These are phyloP conservation scores for Bolboschoenoplectus hybrid DNA, from an alignment of 202 grass and related monocot species.

Conservation along the genomic window DNA sequence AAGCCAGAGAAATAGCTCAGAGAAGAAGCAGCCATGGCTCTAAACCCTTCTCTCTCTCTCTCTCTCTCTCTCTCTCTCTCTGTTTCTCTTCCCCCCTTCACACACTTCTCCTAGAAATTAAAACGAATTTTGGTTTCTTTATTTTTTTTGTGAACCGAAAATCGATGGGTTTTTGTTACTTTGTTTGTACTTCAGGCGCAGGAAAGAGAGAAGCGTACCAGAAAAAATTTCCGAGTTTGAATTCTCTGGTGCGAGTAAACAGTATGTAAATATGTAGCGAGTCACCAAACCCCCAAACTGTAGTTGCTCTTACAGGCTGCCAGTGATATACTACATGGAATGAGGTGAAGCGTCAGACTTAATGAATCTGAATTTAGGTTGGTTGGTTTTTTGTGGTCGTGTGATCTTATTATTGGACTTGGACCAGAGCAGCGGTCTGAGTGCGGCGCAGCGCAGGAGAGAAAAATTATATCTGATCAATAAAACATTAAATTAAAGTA, in stretches of 20 bases:
- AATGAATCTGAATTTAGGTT: background rate
- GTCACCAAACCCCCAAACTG: background rate
- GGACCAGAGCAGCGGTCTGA: background rate
- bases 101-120: background rate
- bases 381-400: background rate
- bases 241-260: background rate
- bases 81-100: background rate
- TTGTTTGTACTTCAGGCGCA: constrained; percentile 3
- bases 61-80: constrained; percentile 15
- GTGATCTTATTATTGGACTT: no score
- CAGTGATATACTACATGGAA: background rate
- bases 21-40: constrained; percentile 39
- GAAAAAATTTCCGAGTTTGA: background rate
- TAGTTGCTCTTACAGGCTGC: background rate
- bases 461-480: background rate
- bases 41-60: background rate
- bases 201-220: background rate
- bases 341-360: no score
- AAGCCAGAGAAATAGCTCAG: constrained; percentile 28
- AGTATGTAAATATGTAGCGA: background rate
- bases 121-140: background rate
- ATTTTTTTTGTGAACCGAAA: background rate
- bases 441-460: background rate
- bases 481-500: background rate
- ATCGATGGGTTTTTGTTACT: no score